Percentiles rank a stretch among this genome's conserved stretches.
phyloP scores from a whole-genome alignment of 352 stramenopile species.

The Globisporangium megalacanthum region DNA sequence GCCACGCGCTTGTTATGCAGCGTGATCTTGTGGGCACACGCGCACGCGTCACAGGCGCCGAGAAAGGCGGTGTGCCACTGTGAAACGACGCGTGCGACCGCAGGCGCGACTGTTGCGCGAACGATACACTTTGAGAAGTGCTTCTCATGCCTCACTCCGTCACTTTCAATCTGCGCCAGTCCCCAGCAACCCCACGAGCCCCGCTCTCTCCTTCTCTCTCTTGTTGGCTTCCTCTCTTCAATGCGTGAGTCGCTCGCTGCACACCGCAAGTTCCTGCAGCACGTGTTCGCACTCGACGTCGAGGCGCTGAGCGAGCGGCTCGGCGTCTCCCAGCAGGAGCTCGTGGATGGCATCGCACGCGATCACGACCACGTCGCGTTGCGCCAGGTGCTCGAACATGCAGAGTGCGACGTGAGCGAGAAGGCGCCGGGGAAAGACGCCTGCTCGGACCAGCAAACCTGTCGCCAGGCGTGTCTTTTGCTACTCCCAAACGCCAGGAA shows the following conservation, averaged over 20 bases:
- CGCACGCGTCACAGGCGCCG: background rate
- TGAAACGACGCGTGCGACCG: too few relatives aligned
- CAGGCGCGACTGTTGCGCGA: too few relatives aligned
- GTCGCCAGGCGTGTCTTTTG: slow-evolving; percentile 16
- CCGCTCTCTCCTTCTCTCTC: background rate
- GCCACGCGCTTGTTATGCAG: slow-evolving; percentile 37
- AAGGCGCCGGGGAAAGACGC: too few relatives aligned
- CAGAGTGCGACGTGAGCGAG: background rate
- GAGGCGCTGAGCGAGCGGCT: slow-evolving; percentile 16
- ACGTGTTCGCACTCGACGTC: slow-evolving; percentile 21
- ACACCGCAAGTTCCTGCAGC: slow-evolving; percentile 13
- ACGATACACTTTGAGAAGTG: too few relatives aligned
- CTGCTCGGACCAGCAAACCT: background rate
- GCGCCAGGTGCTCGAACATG: slow-evolving; percentile 10
- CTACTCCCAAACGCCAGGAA: slow-evolving; percentile 2
- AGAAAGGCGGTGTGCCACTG: background rate
- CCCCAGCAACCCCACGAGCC: too few relatives aligned
- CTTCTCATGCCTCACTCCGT: too few relatives aligned
- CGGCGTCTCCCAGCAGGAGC: slow-evolving; percentile 21
- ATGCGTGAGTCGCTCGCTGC: background rate
- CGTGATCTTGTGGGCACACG: background rate
- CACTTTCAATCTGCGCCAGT: too few relatives aligned
- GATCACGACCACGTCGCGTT: slow-evolving; percentile 14
- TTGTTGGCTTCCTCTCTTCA: background rate
- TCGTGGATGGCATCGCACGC: slow-evolving; percentile 16